Conservation (phyloP, 1,284 basidiomycete genomes). For the Ustilago cynodontis region DNA sequence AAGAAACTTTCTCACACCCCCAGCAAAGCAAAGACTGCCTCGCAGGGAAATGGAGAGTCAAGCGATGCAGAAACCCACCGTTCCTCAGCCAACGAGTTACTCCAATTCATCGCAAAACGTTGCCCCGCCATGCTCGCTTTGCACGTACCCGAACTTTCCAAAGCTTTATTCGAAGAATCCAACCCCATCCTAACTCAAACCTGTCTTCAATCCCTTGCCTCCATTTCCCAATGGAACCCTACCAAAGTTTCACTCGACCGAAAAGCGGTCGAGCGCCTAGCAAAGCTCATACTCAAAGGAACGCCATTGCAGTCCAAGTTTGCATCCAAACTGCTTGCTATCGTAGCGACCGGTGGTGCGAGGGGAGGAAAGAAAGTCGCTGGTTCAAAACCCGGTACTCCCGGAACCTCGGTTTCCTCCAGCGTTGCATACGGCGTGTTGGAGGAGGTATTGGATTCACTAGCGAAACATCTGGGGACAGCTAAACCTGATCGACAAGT, state of each 20-base stretch:
- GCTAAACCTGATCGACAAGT: constrained; percentile 76
- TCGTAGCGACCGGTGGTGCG: constrained; percentile 51
- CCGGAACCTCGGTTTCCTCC: constrained; percentile 33
- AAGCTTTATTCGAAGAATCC: constrained; percentile 76
- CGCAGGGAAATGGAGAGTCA: constrained; percentile 16
- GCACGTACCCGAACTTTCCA: constrained; percentile 81
- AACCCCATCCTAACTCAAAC: constrained; percentile 77
- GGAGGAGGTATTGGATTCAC: constrained; percentile 72
- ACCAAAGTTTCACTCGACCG: constrained; percentile 54
- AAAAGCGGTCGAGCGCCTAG: constrained; percentile 76
- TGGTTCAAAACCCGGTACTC: constrained; percentile 25
- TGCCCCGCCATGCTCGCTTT: constrained; percentile 80
- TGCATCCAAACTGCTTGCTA: constrained; percentile 81
- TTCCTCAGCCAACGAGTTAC: constrained; percentile 66
- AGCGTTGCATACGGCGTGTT: constrained; percentile 43
- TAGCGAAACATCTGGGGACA: constrained; percentile 75
- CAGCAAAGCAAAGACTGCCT: constrained; percentile 9
- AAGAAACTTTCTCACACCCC: constrained; percentile 28
- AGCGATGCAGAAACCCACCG: constrained; percentile 48
- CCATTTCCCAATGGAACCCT: constrained; percentile 36
- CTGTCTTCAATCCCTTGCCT: constrained; percentile 42
- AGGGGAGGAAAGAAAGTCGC: constrained; percentile 31
- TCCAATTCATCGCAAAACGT: constrained; percentile 80
- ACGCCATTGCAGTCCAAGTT: constrained; percentile 85
- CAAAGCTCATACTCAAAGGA: constrained; percentile 76